phyloP scores from a whole-genome alignment of 116 monocot genomes.

The Iris pallida region DNA sequence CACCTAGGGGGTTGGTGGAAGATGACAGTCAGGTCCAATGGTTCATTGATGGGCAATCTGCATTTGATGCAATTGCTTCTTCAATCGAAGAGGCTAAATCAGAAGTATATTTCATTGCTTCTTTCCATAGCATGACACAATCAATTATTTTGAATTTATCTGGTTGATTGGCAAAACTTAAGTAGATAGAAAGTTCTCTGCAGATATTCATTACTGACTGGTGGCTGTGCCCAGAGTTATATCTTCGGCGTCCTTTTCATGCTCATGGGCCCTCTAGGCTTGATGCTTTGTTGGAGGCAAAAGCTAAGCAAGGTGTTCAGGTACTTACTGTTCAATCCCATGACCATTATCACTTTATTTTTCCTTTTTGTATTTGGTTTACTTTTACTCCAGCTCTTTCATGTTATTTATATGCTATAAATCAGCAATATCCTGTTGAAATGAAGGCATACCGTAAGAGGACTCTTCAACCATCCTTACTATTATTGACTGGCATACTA shows the following conservation, averaged over 20 bases:
- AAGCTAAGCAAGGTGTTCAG: slow-evolving; percentile 96
- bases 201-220: slow-evolving; percentile 98
- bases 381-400: no score
- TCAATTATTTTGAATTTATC: background rate
- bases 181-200: slow-evolving; percentile 26
- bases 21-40: slow-evolving; percentile 84
- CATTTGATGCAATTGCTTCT: slow-evolving; percentile 94
- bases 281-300: slow-evolving; percentile 75
- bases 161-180: background rate
- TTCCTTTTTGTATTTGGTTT: no score
- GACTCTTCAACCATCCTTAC: no score
- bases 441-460: no score
- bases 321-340: slow-evolving; percentile 33
- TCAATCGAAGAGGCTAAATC: slow-evolving; percentile 94
- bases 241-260: slow-evolving; percentile 78
- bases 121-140: background rate
- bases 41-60: slow-evolving; percentile 95
- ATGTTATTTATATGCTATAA: no score
- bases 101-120: slow-evolving; percentile 48
- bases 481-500: no score
- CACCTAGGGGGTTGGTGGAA: slow-evolving; percentile 80
- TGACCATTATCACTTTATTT: background rate
- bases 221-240: slow-evolving; percentile 99
- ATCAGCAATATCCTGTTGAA: no score
- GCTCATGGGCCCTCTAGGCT: slow-evolving; percentile 60